A percentile compares a stretch with the other conserved stretches of the same genome.
Conservation (phyloP, 177 flowering plant species). For the Vitis hybrid region DNA sequence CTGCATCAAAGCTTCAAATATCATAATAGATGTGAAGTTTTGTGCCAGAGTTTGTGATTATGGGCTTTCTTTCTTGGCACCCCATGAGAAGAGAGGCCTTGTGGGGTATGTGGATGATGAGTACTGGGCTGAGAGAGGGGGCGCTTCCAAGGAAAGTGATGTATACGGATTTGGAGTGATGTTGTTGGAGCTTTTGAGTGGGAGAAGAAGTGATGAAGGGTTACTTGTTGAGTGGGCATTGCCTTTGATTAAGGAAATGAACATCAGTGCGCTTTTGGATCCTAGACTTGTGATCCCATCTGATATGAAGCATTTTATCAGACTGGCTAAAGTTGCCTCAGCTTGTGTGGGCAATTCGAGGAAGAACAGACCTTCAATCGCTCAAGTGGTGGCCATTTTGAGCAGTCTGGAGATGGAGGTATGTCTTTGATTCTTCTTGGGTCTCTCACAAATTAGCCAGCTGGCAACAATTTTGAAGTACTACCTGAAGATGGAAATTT, state of each 20-base stretch:
- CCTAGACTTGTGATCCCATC: conserved; percentile 45
- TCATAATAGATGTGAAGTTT: conserved; percentile 53
- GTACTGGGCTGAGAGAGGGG: conserved; percentile 48
- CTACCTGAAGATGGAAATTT: too few species aligned
- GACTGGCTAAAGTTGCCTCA: conserved; percentile 72
- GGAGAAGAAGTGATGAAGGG: conserved; percentile 60
- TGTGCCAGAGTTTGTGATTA: conserved; percentile 63
- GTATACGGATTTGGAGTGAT: conserved; percentile 84
- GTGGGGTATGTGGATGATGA: conserved; percentile 72
- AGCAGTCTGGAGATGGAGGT: conserved; percentile 43
- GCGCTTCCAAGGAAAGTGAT: conserved; percentile 65
- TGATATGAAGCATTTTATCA: conserved; percentile 42
- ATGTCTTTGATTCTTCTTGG: conserved; percentile 3
- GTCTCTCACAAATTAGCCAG: too few species aligned
- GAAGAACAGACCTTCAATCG: conserved; percentile 57
- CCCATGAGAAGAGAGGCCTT: conserved; percentile 51
- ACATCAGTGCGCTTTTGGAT: conserved; percentile 58
- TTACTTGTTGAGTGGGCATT: conserved; percentile 65
- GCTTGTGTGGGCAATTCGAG: conserved; percentile 85
- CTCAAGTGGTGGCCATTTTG: conserved; percentile 70
- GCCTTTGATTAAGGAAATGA: conserved; percentile 71
- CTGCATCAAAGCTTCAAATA: conserved; percentile 65
- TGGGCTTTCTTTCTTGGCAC: conserved; percentile 63
- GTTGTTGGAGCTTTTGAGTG: conserved; percentile 76
- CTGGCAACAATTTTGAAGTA: too few species aligned